These are phyloP conservation scores for Aspergillus sp. DNA, from an alignment of 2,329 filamentous ascomycete species.

Conservation along the genomic window DNA sequence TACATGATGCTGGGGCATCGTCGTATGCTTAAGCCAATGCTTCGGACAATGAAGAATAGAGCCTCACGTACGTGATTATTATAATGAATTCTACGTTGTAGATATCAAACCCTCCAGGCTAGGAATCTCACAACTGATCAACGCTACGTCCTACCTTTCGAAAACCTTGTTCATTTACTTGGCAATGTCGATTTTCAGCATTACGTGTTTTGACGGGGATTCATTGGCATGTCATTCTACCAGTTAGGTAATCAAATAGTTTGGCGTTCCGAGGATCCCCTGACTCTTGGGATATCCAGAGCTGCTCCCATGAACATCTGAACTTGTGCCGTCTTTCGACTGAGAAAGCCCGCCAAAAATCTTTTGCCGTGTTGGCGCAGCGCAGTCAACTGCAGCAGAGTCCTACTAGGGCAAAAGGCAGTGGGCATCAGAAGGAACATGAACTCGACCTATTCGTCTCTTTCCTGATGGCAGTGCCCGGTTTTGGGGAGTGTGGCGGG, in stretches of 20 bases:
- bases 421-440: neutral
- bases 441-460: neutral
- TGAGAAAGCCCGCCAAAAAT: neutral
- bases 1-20: constrained; percentile 3
- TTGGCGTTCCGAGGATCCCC: constrained; percentile 2
- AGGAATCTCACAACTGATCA: constrained; percentile 4
- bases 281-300: constrained; percentile 5
- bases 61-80: constrained; percentile 4
- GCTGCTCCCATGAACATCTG: constrained; percentile 4
- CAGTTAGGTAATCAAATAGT: constrained; percentile 5
- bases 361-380: neutral
- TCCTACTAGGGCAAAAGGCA: constrained; percentile 5
- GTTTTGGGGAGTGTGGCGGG: neutral
- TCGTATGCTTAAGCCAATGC: constrained; percentile 2
- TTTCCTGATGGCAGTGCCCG: constrained; percentile 6
- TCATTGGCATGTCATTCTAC: constrained; percentile 5
- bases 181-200: too few species aligned
- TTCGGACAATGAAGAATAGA: constrained; percentile 8
- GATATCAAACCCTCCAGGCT: constrained; percentile 5
- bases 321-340: neutral
- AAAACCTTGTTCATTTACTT: constrained; percentile 5
- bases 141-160: constrained; percentile 5
- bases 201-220: too few species aligned
- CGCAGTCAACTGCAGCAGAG: neutral
- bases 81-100: constrained; percentile 9